Evolutionary conservation across 2,329 filamentous ascomycete species (phyloP), one percentile per base, ranked within the genome.

Genomic region (Cytospora paraplurivora): DNA sequence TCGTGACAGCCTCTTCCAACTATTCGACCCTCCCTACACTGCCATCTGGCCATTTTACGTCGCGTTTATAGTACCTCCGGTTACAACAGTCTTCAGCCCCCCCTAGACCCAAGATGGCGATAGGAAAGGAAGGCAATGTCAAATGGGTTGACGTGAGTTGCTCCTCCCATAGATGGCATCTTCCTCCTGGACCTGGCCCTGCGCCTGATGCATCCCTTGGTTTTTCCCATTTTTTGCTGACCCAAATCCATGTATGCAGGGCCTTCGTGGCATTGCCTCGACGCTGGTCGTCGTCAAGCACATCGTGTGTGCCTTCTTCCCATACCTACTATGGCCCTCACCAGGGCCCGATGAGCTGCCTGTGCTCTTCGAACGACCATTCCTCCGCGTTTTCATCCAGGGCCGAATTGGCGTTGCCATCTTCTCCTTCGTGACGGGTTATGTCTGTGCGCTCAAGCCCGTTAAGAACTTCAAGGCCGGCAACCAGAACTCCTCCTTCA

Each of bases 101-200:
- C 2, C 33, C 59, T 37, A 50, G 38, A 33, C 47, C 49, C 79
- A 52, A 53, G 41, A 66, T 66, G 64, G 64, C 64, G 57, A 63
- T 56, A 50, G 64, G 64, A 27, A 66, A 66, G 27, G 64, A 66
- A 51, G 64, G 64, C 61, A 66, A 66, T 27, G 64, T 66, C 21
- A 66, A 66, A 62, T 66, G 64, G 64, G 64, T 66, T n/a, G 64
- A 66, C 61, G 64, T 66, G 53, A 66, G 64, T 61, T 27, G 19
- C 12, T 33, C 5, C 56, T 13, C 13, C 32, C 21, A 19, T 33
- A 32, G 37, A 15, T 13, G 4, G 1, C 21, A 33, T 34, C 38
- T 35, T 27, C 33, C 6, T 17, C 49, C 27, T 37, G 3, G 61
- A 78, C 88, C 68, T 87, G 90, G 74, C 81, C 89, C 2, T 27